Evolutionary conservation across 805 yeast species (phyloP).

Genomic region (Ogataea glucozyma): DNA sequence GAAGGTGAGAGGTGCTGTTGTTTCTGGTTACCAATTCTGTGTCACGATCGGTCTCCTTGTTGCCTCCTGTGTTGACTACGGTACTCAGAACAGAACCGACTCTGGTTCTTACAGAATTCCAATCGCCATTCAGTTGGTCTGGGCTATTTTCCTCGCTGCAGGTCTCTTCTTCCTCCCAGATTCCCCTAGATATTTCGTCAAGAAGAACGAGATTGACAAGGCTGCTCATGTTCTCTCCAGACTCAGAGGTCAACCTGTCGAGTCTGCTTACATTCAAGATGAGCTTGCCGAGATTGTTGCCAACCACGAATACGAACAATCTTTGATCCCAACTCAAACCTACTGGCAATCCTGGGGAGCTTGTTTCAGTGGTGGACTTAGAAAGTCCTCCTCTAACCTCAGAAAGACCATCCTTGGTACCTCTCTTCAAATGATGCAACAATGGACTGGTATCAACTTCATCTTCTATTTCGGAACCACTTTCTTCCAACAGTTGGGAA

Average conservation of each 20-base stretch:
- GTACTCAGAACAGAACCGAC: conserved; percentile 52
- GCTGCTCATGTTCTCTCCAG: conserved; percentile 58
- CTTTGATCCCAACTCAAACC: conserved; percentile 36
- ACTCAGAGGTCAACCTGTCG: conserved; percentile 53
- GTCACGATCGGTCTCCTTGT: conserved; percentile 71
- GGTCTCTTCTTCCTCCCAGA: conserved; percentile 75
- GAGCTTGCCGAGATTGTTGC: conserved; percentile 54
- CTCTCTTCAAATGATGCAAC: conserved; percentile 57
- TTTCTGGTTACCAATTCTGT: conserved; percentile 65
- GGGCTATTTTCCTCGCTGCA: conserved; percentile 57
- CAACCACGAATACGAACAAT: conserved; percentile 47
- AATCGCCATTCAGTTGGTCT: conserved; percentile 66
- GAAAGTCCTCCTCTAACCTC: conserved; percentile 38
- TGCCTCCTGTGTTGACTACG: conserved; percentile 72
- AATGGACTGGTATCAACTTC: conserved; percentile 76
- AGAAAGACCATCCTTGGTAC: conserved; percentile 48
- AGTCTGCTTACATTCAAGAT: conserved; percentile 47
- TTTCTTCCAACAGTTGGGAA: conserved; percentile 57
- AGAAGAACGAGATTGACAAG: conserved; percentile 52
- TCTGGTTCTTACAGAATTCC: conserved; percentile 76
- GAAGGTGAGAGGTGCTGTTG: conserved; percentile 77
- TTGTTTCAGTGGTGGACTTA: conserved; percentile 45
- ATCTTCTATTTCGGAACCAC: conserved; percentile 74
- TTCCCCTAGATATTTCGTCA: conserved; percentile 70
- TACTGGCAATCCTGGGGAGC: conserved; percentile 43